Evolutionary conservation across 2,329 filamentous ascomycete genomes (phyloP).

Genomic region (Clarireedia hainanense): DNA sequence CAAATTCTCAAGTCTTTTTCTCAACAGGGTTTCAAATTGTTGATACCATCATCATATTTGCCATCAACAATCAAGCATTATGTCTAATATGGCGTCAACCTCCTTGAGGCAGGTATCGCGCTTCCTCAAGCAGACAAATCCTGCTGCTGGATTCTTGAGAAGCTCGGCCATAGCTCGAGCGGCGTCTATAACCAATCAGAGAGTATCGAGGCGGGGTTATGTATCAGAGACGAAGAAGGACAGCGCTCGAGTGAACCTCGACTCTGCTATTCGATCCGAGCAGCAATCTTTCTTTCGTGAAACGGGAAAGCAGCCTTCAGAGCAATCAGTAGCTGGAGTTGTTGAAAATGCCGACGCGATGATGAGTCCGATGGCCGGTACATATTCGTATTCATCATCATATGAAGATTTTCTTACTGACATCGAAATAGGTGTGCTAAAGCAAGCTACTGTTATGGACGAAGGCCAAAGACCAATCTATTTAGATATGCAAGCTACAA

Average conservation of each 20-base stretch:
- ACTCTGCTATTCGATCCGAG: conserved; percentile 78
- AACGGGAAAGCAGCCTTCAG: conserved; percentile 27
- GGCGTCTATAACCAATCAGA: conserved; percentile 19
- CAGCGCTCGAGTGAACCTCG: conserved; percentile 71
- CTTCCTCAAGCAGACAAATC: conserved; percentile 23
- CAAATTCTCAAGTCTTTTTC: background rate
- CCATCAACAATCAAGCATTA: background rate
- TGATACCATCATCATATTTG: conserved; percentile 1
- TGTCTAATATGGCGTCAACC: conserved; percentile 13
- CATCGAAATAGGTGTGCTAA: conserved; percentile 58
- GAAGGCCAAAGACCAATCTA: conserved; percentile 92
- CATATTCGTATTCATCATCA: conserved; percentile 11
- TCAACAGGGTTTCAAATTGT: background rate
- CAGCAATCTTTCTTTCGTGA: conserved; percentile 68
- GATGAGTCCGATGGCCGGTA: conserved; percentile 73
- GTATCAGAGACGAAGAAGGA: conserved; percentile 77
- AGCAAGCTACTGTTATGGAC: conserved; percentile 88
- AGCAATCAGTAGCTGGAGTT: conserved; percentile 22
- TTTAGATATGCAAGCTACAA: conserved; percentile 96
- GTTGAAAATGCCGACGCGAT: conserved; percentile 42
- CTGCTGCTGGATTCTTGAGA: conserved; percentile 21
- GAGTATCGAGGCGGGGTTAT: conserved; percentile 52
- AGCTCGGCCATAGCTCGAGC: conserved; percentile 16
- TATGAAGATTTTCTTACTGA: conserved; percentile 15
- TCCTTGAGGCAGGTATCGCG: conserved; percentile 29